Base-by-base conservation (phyloP, 768 basidiomycete species). In the Tremella mesenterica region DNA sequence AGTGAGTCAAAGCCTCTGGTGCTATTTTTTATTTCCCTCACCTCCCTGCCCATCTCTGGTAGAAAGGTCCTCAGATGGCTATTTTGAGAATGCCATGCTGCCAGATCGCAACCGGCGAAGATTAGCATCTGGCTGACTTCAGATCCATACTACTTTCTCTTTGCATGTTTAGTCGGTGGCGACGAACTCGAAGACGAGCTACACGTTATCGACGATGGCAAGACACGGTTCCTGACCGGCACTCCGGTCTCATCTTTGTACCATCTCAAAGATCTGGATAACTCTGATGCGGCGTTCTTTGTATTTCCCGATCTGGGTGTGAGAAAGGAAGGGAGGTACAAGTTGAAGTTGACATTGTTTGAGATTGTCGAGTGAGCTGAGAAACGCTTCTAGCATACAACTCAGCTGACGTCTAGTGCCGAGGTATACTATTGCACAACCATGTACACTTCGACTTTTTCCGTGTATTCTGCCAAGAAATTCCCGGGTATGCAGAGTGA, bases 281-380 rank as follows among this genome's bases (percentile, higher is more conserved):
- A 81, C 58, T 75, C 76, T 49, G 78, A 78, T 57, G 88, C 88
- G 7, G 91, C 88, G 0, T 91, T 92, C 76, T 97, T 97, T 67
- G 90, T 95, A 28, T 97, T 97, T 64, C 92, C 92, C 0, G 92
- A 95, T 72, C 79, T 97, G 23, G 86, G 85, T 56, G 88, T 96
- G 4, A 77, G 89, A 55, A 89, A 88, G 2, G 92, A 96, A 72
- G 92, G 92, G 7, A 85, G 84, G 60, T 97, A 92, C 65, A 78
- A 86, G 12, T 75, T 87, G 50, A 85, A 84, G 71, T 76, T 84
- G 57, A 81, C 79, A 48, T 75, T 97, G 47, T 97, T 86, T 70
- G 92, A 96, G 75, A 88, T 95, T 49, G 85, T 90, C 36, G 85
- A 85, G 88, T 91, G 64, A 72, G n/a, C n/a, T n/a, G n/a, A n/a